A percentile compares a stretch with the other conserved stretches of the same genome.
Conservation (phyloP, 352 stramenopile genomes). For the Elongisporangium prolatum region DNA sequence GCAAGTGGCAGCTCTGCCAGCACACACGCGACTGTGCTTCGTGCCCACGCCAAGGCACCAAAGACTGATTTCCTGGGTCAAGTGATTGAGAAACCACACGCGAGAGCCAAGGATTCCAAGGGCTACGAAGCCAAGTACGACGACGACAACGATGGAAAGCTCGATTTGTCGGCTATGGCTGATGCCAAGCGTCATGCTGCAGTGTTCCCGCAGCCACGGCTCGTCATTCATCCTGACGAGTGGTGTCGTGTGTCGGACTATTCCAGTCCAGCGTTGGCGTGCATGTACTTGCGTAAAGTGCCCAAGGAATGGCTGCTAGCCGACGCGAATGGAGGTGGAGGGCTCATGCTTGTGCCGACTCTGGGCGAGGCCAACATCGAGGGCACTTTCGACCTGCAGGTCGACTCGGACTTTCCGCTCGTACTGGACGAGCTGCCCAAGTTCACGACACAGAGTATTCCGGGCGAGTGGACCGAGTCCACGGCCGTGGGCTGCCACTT, state of each 20-base stretch:
- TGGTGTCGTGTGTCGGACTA: conserved; percentile 70
- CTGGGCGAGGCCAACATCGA: conserved; percentile 64
- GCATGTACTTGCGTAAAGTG: conserved; percentile 62
- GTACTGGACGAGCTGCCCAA: conserved; percentile 55
- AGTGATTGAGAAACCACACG: conserved; percentile 40
- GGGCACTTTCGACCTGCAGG: conserved; percentile 81
- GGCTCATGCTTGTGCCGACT: conserved; percentile 70
- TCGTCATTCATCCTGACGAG: conserved; percentile 73
- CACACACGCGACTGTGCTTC: conserved; percentile 27
- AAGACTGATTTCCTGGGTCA: conserved; percentile 76
- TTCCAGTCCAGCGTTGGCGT: conserved; percentile 39
- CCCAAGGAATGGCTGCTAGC: conserved; percentile 55
- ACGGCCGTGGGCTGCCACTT: conserved; percentile 73
- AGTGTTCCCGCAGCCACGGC: conserved; percentile 41
- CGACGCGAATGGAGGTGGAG: conserved; percentile 19
- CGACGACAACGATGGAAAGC: conserved; percentile 14
- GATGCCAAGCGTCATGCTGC: neutral
- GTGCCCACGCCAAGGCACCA: conserved; percentile 37
- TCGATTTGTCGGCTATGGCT: conserved; percentile 6
- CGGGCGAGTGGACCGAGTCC: conserved; percentile 68
- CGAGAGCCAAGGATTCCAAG: conserved; percentile 26
- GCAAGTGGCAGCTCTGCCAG: conserved; percentile 11
- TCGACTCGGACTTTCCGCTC: conserved; percentile 78
- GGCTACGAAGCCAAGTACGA: conserved; percentile 12
- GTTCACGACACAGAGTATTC: conserved; percentile 66